phyloP scores from a whole-genome alignment of 345 rosid genomes.

The Kandelia obovata region DNA sequence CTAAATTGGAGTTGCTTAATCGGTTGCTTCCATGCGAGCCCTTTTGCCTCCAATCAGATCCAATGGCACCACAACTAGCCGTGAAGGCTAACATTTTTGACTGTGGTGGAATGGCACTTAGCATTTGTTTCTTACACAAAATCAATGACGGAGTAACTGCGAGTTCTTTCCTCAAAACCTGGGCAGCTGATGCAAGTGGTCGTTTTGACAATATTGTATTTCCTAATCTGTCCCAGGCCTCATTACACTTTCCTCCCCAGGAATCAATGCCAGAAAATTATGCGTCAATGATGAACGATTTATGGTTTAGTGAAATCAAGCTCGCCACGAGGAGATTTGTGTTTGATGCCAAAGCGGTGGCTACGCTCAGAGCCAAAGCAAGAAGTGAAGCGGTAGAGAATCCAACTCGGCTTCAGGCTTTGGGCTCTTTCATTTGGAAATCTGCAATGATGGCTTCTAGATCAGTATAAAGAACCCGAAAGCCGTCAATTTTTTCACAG shows the following conservation, averaged over 20 bases:
- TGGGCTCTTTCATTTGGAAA: conserved; percentile 14
- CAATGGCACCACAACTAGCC: neutral
- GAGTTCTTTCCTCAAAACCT: conserved; percentile 4
- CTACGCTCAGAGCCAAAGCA: conserved; percentile 7
- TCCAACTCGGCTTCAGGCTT: conserved; percentile 3
- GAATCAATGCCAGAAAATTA: conserved; percentile 11
- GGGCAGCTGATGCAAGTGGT: conserved; percentile 13
- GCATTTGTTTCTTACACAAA: conserved; percentile 9
- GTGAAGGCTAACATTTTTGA: conserved; percentile 16
- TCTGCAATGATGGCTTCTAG: neutral
- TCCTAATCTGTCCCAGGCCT: neutral
- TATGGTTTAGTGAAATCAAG: conserved; percentile 17
- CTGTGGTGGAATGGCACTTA: conserved; percentile 18
- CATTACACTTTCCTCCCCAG: conserved; percentile 2
- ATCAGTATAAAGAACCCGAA: neutral
- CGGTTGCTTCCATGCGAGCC: conserved; percentile 12
- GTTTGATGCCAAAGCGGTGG: conserved; percentile 12
- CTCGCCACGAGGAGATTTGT: conserved; percentile 14
- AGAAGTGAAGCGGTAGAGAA: neutral
- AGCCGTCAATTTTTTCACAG: neutral
- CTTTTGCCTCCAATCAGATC: neutral
- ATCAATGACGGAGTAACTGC: conserved; percentile 6
- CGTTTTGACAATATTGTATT: neutral
- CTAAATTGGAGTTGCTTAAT: neutral
- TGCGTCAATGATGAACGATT: neutral